phyloP scores from a whole-genome alignment of 352 stramenopile species.

The Phytopythium oedochilum region DNA sequence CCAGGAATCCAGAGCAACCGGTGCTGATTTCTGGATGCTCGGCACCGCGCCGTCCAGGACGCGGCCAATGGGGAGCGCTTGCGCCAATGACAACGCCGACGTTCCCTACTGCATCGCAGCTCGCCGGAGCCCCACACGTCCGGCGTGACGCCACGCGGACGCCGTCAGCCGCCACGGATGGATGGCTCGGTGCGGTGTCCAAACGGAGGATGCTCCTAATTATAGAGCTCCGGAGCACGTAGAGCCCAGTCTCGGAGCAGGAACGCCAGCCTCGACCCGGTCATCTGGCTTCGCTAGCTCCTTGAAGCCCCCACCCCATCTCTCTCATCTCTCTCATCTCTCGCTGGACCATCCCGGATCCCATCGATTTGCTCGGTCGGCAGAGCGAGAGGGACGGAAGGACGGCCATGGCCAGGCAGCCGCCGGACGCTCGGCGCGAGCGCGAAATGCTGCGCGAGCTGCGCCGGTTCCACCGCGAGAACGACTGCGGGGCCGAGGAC shows the following conservation, averaged over 20 bases:
- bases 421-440: constrained; percentile 32
- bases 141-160: background rate
- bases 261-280: background rate
- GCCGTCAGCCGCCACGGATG: background rate
- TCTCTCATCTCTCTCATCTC: background rate
- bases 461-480: constrained; percentile 55
- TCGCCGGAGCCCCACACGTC: background rate
- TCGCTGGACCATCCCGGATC: background rate
- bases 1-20: background rate
- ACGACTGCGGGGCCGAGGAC: constrained; percentile 15
- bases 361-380: no score
- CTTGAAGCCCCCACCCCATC: background rate
- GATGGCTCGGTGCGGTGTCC: background rate
- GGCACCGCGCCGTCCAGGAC: background rate
- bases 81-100: background rate
- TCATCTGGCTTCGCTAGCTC: no score
- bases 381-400: background rate
- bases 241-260: background rate
- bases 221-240: background rate
- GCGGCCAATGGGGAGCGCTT: background rate
- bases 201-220: background rate
- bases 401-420: constrained; percentile 9
- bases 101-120: background rate
- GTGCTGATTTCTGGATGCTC: no score
- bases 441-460: constrained; percentile 70